Percentiles rank a stretch among this genome's conserved stretches.
phyloP scores from a whole-genome alignment of 768 basidiomycete species.

The Boletus huronensis region DNA sequence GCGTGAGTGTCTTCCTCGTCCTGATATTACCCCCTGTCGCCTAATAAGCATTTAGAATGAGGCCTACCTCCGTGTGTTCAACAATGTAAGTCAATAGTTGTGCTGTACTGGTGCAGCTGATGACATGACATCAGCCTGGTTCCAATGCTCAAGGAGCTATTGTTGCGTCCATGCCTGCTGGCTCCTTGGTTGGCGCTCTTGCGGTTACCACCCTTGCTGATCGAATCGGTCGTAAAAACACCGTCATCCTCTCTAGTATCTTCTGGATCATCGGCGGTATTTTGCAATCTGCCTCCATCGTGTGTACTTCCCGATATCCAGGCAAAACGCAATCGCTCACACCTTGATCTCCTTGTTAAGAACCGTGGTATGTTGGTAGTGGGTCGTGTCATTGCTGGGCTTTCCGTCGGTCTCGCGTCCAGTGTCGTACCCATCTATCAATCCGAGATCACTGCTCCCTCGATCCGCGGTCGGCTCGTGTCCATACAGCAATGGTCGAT shows the following conservation, averaged over 20 bases:
- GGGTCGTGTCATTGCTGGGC: slow-evolving; percentile 64
- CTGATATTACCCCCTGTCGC: not conserved
- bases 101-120: not conserved
- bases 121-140: slow-evolving; percentile 35
- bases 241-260: slow-evolving; percentile 61
- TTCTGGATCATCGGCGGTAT: slow-evolving; percentile 73
- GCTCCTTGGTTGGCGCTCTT: slow-evolving; percentile 61
- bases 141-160: slow-evolving; percentile 65
- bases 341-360: slow-evolving; percentile 25
- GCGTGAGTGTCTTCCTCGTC: slow-evolving; percentile 31
- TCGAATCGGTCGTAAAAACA: slow-evolving; percentile 59
- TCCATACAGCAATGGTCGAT: slow-evolving; percentile 80
- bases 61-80: slow-evolving; percentile 25
- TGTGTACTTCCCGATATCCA: slow-evolving; percentile 18
- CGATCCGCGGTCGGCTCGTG: slow-evolving; percentile 72
- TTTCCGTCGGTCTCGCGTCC: slow-evolving; percentile 65
- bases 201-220: slow-evolving; percentile 63
- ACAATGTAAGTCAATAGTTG: slow-evolving; percentile 16
- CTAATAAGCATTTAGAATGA: slow-evolving; percentile 21
- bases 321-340: not conserved
- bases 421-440: slow-evolving; percentile 72
- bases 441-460: slow-evolving; percentile 67
- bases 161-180: slow-evolving; percentile 77
- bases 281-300: slow-evolving; percentile 60
- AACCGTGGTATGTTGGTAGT: slow-evolving; percentile 74